Evolutionary conservation across 2,329 filamentous ascomycete genomes (phyloP).

Genomic region (Pseudocercospora macadamiae): DNA sequence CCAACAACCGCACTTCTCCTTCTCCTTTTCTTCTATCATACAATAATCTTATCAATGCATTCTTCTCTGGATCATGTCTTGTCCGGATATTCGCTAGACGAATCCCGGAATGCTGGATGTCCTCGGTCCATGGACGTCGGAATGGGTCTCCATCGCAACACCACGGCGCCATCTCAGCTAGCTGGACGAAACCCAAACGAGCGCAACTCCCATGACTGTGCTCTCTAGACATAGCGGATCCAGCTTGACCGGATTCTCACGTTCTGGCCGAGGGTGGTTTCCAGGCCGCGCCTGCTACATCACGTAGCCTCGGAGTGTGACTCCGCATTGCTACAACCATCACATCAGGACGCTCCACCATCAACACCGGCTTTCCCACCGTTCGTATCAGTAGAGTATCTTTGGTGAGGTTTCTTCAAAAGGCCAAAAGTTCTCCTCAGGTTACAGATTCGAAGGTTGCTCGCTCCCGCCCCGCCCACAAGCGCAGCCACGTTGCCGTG

Average conservation of each 20-base stretch:
- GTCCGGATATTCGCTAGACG: not conserved
- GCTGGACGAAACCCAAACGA: not conserved
- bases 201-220: not conserved
- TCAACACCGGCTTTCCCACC: no score
- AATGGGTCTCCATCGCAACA: slow-evolving; percentile 5
- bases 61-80: not conserved
- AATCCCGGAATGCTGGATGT: not conserved
- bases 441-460: no score
- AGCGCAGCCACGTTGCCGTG: not conserved
- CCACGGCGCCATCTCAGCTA: not conserved
- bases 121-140: not conserved
- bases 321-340: no score
- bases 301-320: no score
- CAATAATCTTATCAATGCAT: not conserved
- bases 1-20: not conserved
- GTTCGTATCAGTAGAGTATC: no score
- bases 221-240: not conserved
- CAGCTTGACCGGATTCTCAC: not conserved
- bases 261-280: no score
- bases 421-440: no score
- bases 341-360: no score
- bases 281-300: no score
- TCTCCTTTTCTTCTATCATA: not conserved
- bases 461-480: not conserved
- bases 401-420: no score